These are phyloP conservation scores for Penicillium manginii DNA, from an alignment of 495 filamentous ascomycete genomes.

Conservation along the genomic window DNA sequence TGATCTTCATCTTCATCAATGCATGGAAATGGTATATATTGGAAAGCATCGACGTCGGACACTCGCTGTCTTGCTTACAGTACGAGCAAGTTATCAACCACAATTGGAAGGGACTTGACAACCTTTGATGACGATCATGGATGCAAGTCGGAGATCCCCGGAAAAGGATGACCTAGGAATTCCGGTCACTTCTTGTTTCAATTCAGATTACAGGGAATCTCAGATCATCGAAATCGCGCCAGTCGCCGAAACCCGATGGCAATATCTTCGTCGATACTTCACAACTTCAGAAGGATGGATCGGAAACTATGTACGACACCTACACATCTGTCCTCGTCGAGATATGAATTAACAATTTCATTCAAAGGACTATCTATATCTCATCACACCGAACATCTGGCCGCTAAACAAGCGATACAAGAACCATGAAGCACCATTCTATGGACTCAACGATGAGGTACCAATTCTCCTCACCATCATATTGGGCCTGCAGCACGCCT, in stretches of 20 bases:
- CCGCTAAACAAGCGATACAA: constrained; percentile 70
- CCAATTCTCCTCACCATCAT: constrained; percentile 74
- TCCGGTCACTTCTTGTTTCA: constrained; percentile 12
- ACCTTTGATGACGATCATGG: constrained; percentile 11
- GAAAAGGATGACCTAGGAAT: constrained; percentile 12
- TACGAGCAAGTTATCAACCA: neutral
- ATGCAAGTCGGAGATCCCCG: constrained; percentile 10
- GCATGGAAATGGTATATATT: constrained; percentile 13
- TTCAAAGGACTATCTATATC: constrained; percentile 66
- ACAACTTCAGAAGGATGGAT: constrained; percentile 69
- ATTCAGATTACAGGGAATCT: constrained; percentile 10
- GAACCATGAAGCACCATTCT: constrained; percentile 70
- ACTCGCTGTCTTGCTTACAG: neutral
- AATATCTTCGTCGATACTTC: constrained; percentile 41
- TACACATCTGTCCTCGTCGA: neutral
- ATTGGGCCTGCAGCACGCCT: constrained; percentile 66
- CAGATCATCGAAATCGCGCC: constrained; percentile 18
- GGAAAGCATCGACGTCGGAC: constrained; percentile 1
- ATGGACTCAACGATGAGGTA: constrained; percentile 79
- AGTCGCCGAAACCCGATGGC: constrained; percentile 27
- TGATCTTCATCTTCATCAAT: neutral
- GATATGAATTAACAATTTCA: neutral
- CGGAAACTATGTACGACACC: constrained; percentile 61
- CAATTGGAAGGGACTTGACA: constrained; percentile 1
- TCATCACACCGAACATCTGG: constrained; percentile 72